Conservation (phyloP, 2,329 filamentous ascomycete genomes). For the Didymella exigua region DNA sequence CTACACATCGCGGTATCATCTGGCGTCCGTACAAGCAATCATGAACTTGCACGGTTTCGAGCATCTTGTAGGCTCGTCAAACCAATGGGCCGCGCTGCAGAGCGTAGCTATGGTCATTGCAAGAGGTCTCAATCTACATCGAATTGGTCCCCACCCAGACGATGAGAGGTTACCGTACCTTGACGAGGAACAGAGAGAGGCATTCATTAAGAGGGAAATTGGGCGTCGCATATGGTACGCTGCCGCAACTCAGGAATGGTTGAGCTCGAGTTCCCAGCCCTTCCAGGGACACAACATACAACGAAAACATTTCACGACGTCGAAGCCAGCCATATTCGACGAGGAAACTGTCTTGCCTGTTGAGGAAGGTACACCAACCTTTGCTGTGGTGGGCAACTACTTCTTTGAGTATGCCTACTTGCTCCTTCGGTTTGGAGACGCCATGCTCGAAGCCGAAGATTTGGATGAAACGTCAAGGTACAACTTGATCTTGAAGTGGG, state of each 20-base stretch:
- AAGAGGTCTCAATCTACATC: slow-evolving; percentile 55
- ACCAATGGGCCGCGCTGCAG: slow-evolving; percentile 54
- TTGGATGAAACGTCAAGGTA: slow-evolving; percentile 45
- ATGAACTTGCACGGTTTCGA: slow-evolving; percentile 56
- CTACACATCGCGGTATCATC: slow-evolving; percentile 50
- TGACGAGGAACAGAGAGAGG: slow-evolving; percentile 31
- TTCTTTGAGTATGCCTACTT: slow-evolving; percentile 48
- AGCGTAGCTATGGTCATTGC: slow-evolving; percentile 55
- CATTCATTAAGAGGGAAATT: slow-evolving; percentile 44
- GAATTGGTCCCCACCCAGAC: slow-evolving; percentile 35
- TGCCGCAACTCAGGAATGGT: slow-evolving; percentile 51
- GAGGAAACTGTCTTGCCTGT: slow-evolving; percentile 42
- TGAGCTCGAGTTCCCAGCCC: slow-evolving; percentile 50
- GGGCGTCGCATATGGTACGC: slow-evolving; percentile 50
- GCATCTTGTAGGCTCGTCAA: slow-evolving; percentile 57
- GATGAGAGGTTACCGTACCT: slow-evolving; percentile 26
- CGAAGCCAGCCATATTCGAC: slow-evolving; percentile 45
- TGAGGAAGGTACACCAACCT: slow-evolving; percentile 36
- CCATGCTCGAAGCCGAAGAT: slow-evolving; percentile 43
- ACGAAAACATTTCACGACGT: slow-evolving; percentile 43
- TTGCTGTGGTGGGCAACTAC: slow-evolving; percentile 32
- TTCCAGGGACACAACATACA: slow-evolving; percentile 45
- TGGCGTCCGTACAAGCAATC: slow-evolving; percentile 53
- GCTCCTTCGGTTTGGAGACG: slow-evolving; percentile 49
- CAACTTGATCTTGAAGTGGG: slow-evolving; percentile 49